A percentile compares a stretch with the other conserved stretches of the same genome.
Conservation (phyloP, 2,329 filamentous ascomycete genomes). For the Lecanicillium sp. region DNA sequence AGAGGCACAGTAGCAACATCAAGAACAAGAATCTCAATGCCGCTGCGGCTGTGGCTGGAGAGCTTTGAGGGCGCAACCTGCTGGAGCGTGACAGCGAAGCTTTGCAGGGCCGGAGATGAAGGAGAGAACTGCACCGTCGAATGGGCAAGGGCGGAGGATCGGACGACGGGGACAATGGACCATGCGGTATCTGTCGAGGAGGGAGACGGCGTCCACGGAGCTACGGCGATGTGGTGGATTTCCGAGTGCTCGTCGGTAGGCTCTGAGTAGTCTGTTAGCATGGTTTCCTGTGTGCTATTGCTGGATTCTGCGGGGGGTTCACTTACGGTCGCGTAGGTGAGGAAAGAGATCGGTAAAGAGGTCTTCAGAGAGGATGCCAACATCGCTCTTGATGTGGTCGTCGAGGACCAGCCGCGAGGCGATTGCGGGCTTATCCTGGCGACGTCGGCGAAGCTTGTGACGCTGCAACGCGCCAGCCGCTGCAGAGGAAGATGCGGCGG, state of each 20-base stretch:
- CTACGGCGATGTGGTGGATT: slow-evolving; percentile 59
- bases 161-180: slow-evolving; percentile 73
- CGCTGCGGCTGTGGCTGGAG: slow-evolving; percentile 60
- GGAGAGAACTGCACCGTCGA: slow-evolving; percentile 76
- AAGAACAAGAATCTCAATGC: slow-evolving; percentile 76
- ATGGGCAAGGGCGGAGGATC: slow-evolving; percentile 56
- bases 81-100: slow-evolving; percentile 66
- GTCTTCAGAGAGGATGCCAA: slow-evolving; percentile 80
- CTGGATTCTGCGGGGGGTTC: background rate
- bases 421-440: slow-evolving; percentile 65
- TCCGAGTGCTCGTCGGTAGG: slow-evolving; percentile 29
- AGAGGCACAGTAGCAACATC: slow-evolving; percentile 73
- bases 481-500: slow-evolving; percentile 19
- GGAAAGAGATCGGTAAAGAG: slow-evolving; percentile 77
- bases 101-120: slow-evolving; percentile 64
- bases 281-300: background rate
- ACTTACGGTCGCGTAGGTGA: slow-evolving; percentile 44
- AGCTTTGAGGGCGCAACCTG: slow-evolving; percentile 69
- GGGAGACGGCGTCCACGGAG: slow-evolving; percentile 59
- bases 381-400: slow-evolving; percentile 74
- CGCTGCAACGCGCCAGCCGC: slow-evolving; percentile 16
- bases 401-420: slow-evolving; percentile 77
- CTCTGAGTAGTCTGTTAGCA: slow-evolving; percentile 12
- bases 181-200: slow-evolving; percentile 59
- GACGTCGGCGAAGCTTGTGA: slow-evolving; percentile 42